Conservation (phyloP, 192 early-diverging fungal genomes). For the Lobosporangium transversale region DNA sequence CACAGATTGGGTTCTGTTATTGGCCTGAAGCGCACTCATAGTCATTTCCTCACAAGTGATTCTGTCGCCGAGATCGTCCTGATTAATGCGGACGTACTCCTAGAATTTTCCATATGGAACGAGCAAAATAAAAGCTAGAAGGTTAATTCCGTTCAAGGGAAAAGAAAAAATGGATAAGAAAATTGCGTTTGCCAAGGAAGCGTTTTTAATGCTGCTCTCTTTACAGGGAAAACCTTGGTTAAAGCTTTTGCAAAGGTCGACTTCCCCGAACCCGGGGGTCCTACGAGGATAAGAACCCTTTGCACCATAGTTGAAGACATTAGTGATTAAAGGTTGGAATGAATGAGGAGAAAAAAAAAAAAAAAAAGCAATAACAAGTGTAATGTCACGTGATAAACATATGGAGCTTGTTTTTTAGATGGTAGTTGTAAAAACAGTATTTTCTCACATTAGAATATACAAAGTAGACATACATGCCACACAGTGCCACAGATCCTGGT, state of each 20-base stretch:
- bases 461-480: too few species aligned
- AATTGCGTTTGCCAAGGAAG: too few species aligned
- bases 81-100: slow-evolving; percentile 75
- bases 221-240: slow-evolving; percentile 43
- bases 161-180: too few species aligned
- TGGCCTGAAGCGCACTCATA: slow-evolving; percentile 25
- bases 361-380: too few species aligned
- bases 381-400: too few species aligned
- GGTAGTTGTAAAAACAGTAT: too few species aligned
- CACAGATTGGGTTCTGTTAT: slow-evolving; percentile 68
- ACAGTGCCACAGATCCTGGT: too few species aligned
- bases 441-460: too few species aligned
- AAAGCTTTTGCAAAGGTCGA: slow-evolving; percentile 71
- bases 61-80: slow-evolving; percentile 77
- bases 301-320: slow-evolving; percentile 31
- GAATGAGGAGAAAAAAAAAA: too few species aligned
- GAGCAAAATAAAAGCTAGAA: not conserved
- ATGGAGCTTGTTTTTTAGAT: too few species aligned
- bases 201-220: too few species aligned
- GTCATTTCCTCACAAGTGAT: slow-evolving; percentile 70
- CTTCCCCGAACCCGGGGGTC: slow-evolving; percentile 83
- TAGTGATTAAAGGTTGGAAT: not conserved
- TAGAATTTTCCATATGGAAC: slow-evolving; percentile 16
- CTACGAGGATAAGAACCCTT: slow-evolving; percentile 74
- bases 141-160: not conserved